These are phyloP conservation scores for Wallemia hederae DNA, from an alignment of 1,284 basidiomycete species.

Conservation along the genomic window DNA sequence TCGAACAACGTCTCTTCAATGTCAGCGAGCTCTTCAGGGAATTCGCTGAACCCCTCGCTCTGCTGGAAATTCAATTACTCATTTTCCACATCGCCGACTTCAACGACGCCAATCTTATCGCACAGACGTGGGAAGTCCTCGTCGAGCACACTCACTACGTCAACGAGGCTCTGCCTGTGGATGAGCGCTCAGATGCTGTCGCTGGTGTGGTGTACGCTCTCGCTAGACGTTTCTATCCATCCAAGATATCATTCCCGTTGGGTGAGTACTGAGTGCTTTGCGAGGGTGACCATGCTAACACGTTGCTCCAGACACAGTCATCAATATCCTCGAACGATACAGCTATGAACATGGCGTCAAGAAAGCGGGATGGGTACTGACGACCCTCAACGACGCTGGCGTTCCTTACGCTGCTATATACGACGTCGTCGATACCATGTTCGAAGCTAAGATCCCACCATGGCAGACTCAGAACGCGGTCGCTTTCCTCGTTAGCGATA, in stretches of 20 bases:
- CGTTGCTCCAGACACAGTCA: constrained; percentile 28
- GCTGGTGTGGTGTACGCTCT: constrained; percentile 34
- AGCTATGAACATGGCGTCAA: constrained; percentile 29
- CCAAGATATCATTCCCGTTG: constrained; percentile 63
- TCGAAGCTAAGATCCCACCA: constrained; percentile 59
- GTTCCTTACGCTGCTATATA: constrained; percentile 48
- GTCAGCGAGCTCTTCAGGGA: constrained; percentile 47
- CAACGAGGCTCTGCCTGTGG: constrained; percentile 15
- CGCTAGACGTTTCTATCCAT: constrained; percentile 60
- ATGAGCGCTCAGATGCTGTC: constrained; percentile 31
- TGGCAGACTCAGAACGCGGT: constrained; percentile 49
- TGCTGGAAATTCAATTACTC: constrained; percentile 57
- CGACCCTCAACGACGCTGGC: constrained; percentile 41
- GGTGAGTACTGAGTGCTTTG: constrained; percentile 21
- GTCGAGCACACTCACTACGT: constrained; percentile 37
- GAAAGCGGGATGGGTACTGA: constrained; percentile 44
- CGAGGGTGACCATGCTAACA: neutral
- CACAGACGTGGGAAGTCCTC: constrained; percentile 65
- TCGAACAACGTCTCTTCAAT: constrained; percentile 21
- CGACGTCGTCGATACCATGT: constrained; percentile 58
- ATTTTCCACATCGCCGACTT: constrained; percentile 84
- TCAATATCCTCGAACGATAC: constrained; percentile 37
- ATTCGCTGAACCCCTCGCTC: constrained; percentile 61
- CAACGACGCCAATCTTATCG: constrained; percentile 47
- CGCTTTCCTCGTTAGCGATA: constrained; percentile 43